phyloP scores from a whole-genome alignment of 768 basidiomycete genomes.

The Lanmaoa rubissima region DNA sequence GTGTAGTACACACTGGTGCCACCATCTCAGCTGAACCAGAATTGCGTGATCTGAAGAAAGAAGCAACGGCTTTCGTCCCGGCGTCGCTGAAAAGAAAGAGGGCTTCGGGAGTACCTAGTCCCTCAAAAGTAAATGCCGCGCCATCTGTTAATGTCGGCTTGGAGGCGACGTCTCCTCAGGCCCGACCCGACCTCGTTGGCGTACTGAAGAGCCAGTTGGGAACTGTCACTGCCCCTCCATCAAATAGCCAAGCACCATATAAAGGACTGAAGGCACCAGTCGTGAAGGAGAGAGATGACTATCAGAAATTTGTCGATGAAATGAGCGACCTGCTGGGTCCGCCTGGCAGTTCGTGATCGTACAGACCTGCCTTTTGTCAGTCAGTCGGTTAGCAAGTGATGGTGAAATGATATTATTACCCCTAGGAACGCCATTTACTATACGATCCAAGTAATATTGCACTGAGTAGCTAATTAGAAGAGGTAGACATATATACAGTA shows the following conservation, averaged over 20 bases:
- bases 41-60: conserved; percentile 91
- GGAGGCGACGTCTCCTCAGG: conserved; percentile 30
- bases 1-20: conserved; percentile 46
- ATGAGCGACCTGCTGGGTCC: conserved; percentile 63
- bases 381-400: background rate
- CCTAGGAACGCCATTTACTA: too few relatives aligned
- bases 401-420: background rate
- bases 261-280: conserved; percentile 22
- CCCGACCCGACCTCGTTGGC: conserved; percentile 65
- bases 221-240: conserved; percentile 27
- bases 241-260: conserved; percentile 14
- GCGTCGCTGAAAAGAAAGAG: conserved; percentile 77
- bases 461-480: background rate
- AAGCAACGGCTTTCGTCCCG: conserved; percentile 91
- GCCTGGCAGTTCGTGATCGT: conserved; percentile 12
- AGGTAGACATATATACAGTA: too few relatives aligned
- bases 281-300: conserved; percentile 60
- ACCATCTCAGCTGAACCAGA: conserved; percentile 83
- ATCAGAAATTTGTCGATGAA: conserved; percentile 74
- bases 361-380: background rate
- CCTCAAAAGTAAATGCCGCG: conserved; percentile 59
- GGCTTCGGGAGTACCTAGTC: conserved; percentile 31
- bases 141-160: conserved; percentile 45
- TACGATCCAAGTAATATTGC: background rate
- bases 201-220: conserved; percentile 63